phyloP scores from a whole-genome alignment of 169 alveolate species.

The Miamiensis avidus region DNA sequence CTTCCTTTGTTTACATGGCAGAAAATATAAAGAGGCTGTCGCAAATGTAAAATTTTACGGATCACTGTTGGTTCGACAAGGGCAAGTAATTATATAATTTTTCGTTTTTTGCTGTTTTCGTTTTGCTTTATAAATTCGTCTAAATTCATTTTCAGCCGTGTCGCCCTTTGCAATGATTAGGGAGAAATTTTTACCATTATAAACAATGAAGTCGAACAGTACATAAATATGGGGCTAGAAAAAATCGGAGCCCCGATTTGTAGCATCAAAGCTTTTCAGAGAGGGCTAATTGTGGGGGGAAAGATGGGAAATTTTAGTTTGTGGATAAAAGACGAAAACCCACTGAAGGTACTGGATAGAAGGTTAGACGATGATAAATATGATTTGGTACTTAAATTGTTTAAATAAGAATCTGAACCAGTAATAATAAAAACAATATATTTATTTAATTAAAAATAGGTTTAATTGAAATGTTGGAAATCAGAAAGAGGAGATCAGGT shows the following conservation, averaged over 20 bases:
- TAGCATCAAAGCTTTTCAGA: conserved; percentile 50
- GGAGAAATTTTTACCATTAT: conserved; percentile 64
- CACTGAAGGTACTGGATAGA: conserved; percentile 45
- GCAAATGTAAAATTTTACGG: conserved; percentile 55
- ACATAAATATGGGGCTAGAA: conserved; percentile 61
- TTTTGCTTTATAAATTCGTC: background rate
- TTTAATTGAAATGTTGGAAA: conserved; percentile 62
- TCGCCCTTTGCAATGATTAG: conserved; percentile 59
- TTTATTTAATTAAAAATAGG: conserved; percentile 25
- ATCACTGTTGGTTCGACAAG: conserved; percentile 72
- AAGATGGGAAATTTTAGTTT: conserved; percentile 63
- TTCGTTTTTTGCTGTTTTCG: too few species aligned
- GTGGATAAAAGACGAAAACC: conserved; percentile 73
- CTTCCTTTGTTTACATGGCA: conserved; percentile 61
- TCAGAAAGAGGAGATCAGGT: conserved; percentile 57
- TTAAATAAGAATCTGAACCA: background rate
- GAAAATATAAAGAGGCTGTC: conserved; percentile 51
- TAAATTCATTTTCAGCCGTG: background rate
- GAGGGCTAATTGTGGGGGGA: conserved; percentile 63
- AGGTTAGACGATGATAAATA: conserved; percentile 10
- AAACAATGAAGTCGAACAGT: conserved; percentile 56
- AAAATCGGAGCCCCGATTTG: conserved; percentile 36
- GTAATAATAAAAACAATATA: too few species aligned
- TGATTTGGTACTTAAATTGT: background rate
- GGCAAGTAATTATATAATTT: conserved; percentile 11